Evolutionary conservation across 2,329 filamentous ascomycete species (phyloP), one percentile per base, ranked within the genome.

Genomic region (Aspergillus sp.): DNA sequence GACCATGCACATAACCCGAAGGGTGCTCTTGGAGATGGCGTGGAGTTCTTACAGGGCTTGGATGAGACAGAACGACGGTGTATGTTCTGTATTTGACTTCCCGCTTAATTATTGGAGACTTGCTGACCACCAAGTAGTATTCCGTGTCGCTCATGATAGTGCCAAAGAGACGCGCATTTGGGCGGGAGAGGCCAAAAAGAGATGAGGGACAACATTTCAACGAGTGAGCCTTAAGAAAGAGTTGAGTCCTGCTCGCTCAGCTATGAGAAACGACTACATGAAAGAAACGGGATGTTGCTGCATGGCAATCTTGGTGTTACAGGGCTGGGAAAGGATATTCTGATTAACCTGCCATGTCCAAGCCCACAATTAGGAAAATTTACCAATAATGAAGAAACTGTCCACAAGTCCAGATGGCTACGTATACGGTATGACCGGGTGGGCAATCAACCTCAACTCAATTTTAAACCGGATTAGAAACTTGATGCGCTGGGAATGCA

Each of bases 1-100:
- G 85, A 98, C 70, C 91, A 96, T 71, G 93, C 93, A 2, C 87
- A 93, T 65, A 96, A 96, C 75, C 89, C 89, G 3, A 86, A 88
- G 9, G 88, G 89, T 14, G 88, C 88, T 11, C 76, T 85, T 41
- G 82, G 83, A 3, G 84, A 86, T 49, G 79, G 87, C 2, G 87
- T 87, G 57, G 93, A 97, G 65, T 98, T 98, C 67, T 79, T 97
- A 66, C 82, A 90, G 31, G 92, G 93, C 0, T 75, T 99, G 56
- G 95, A 98, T 69, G 93, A 98, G 78, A 92, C 87, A 74, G 95
- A 99, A 79, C 84, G 93, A 65, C 83, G 83, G 59, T 68, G 84
- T 87, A 70, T 63, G 54, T 15, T 51, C 19, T 8, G 7, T 3
- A 37, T 37, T 37, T 37, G n/a, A 11, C 41, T 3, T 45, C 55